Base-by-base conservation (phyloP, 106 monocot species). In the Acorus gramineus region DNA sequence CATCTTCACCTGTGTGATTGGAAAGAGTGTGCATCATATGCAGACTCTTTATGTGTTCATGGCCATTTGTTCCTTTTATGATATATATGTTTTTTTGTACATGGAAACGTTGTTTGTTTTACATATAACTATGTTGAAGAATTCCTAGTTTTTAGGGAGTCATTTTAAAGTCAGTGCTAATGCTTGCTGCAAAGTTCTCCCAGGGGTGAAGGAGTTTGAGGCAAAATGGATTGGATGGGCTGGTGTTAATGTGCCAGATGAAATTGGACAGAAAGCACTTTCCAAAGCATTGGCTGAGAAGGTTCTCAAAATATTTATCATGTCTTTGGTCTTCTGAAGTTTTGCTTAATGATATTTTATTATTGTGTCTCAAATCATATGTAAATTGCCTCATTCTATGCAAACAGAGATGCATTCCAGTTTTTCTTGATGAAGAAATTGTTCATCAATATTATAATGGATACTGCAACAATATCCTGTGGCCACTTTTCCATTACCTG, bases 161-260 rank as follows among this genome's bases (percentile, higher is more conserved):
- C 28, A 45, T 61, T 44, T 10, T 11, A 61, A 61, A 2, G 47
- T 8, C 14, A 45, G 2, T 61, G 14, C 7, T 43, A 46, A 61
- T 57, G 47, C 4, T 42, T 55, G 66, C 56, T 46, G 11, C 5
- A 55, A 11, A 50, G 48, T 42, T 56, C 42, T 44, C 11, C 8
- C 62, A 96, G 95, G 95, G 61, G 90, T 96, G 12, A 89, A 85
- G 63, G 95, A 90, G 66, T 87, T 96, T 13, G 95, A 96, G 66
- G 95, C 95, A 28, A 96, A 74, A 67, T 96, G 95, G 95, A 96
- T 96, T 62, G 95, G 95, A 51, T 96, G 95, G 95, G 90, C 95
- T 2, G 95, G 95, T 56, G 95, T 96, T 11, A 96, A 96, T 73
- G 95, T 96, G 42, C 86, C 84, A 5, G 95, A 96, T 67, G 90